These are phyloP conservation scores for Penicillium hordei DNA, from an alignment of 2,329 filamentous ascomycete species.

Conservation along the genomic window DNA sequence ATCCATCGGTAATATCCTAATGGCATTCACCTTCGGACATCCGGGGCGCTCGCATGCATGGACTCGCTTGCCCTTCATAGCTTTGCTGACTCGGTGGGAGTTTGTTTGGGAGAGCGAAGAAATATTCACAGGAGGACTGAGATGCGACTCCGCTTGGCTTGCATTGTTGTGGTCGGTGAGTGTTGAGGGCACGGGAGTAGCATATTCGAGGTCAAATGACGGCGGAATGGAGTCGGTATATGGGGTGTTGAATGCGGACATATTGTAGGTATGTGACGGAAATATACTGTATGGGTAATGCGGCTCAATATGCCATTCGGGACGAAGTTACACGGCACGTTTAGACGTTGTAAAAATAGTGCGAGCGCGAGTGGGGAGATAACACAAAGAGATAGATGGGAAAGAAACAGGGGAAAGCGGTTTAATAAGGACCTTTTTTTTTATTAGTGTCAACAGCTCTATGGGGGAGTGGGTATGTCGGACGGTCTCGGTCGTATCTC, in stretches of 20 bases:
- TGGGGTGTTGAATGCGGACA: background rate
- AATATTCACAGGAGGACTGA: background rate
- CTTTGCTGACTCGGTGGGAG: conserved; percentile 48
- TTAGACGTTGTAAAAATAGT: too few species aligned
- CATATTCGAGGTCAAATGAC: background rate
- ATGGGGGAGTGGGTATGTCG: background rate
- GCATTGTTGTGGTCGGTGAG: background rate
- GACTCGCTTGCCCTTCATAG: conserved; percentile 53
- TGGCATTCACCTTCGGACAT: conserved; percentile 45
- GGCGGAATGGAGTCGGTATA: background rate
- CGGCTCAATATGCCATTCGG: conserved; percentile 1
- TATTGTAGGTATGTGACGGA: background rate
- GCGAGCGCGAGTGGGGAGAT: background rate
- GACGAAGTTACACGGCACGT: background rate
- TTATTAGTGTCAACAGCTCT: background rate
- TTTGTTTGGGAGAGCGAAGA: conserved; percentile 6
- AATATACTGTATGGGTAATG: background rate
- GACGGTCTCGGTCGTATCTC: conserved; percentile 3
- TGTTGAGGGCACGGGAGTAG: background rate
- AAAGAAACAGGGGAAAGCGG: background rate
- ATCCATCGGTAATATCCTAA: background rate
- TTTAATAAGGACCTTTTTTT: background rate
- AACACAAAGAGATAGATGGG: background rate
- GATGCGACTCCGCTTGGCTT: background rate
- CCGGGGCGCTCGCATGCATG: conserved; percentile 49